Percentiles rank a stretch among this genome's conserved stretches.
phyloP scores from a whole-genome alignment of 1,284 basidiomycete species.

The Leccinum griseonigrum region DNA sequence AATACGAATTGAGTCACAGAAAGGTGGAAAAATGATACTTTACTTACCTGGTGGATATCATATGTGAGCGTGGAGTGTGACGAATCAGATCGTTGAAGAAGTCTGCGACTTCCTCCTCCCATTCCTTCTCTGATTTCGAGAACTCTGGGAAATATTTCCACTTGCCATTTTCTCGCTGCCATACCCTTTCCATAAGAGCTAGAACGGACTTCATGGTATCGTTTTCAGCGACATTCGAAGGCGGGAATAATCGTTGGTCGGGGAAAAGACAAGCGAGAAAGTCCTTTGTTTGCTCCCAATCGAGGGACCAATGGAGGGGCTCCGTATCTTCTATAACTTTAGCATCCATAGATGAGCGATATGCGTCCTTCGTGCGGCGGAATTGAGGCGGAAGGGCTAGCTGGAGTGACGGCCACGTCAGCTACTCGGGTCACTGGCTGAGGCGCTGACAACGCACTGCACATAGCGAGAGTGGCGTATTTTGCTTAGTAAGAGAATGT shows the following conservation, averaged over 20 bases:
- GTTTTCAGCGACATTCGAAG: background rate
- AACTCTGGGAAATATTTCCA: background rate
- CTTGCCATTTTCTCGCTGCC: background rate
- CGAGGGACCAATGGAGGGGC: slow-evolving; percentile 2
- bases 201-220: background rate
- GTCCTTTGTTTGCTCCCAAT: background rate
- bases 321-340: slow-evolving; percentile 1
- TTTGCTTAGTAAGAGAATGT: slow-evolving; percentile 1
- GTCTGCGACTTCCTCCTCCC: background rate
- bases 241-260: background rate
- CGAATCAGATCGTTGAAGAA: background rate
- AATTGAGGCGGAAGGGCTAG: background rate
- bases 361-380: background rate
- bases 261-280: background rate
- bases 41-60: background rate
- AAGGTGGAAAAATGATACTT: background rate
- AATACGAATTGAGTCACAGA: background rate
- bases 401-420: too few species aligned
- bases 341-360: slow-evolving; percentile 1
- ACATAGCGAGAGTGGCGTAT: slow-evolving; percentile 1
- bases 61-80: background rate
- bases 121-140: background rate
- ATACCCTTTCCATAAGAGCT: background rate
- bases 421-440: too few species aligned
- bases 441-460: background rate